Evolutionary conservation across 306 rosid species (phyloP).

Genomic region (Ormosia emarginata): DNA sequence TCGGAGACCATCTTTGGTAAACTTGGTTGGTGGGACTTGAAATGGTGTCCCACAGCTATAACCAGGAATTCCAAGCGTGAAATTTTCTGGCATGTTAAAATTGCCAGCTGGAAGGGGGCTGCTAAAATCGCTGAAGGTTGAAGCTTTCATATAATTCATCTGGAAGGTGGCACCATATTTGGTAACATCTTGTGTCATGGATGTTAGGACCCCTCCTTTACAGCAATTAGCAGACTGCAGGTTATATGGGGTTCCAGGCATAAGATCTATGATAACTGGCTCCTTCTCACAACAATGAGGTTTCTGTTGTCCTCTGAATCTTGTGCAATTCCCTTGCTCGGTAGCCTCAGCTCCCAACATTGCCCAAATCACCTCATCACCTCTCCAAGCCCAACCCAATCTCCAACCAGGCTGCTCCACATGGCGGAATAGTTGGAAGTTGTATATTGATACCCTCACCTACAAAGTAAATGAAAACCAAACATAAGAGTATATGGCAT

Average conservation of each 20-base stretch:
- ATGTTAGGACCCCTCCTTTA: constrained; percentile 58
- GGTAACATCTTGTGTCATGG: constrained; percentile 54
- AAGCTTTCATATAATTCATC: constrained; percentile 42
- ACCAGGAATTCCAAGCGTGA: constrained; percentile 66
- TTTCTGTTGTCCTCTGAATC: constrained; percentile 34
- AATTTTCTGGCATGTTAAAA: constrained; percentile 40
- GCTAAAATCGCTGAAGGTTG: background rate
- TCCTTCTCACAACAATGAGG: constrained; percentile 70
- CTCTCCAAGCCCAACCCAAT: constrained; percentile 64
- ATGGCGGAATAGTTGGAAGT: constrained; percentile 63
- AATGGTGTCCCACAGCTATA: constrained; percentile 54
- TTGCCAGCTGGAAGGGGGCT: background rate
- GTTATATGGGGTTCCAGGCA: constrained; percentile 59
- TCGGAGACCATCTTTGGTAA: constrained; percentile 43
- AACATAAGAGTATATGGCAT: background rate
- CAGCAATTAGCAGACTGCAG: constrained; percentile 62
- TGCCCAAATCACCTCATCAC: constrained; percentile 66
- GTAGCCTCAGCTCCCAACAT: constrained; percentile 79
- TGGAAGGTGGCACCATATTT: constrained; percentile 40
- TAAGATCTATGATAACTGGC: constrained; percentile 59
- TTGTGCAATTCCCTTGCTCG: constrained; percentile 68
- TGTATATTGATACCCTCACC: constrained; percentile 59
- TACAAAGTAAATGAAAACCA: background rate
- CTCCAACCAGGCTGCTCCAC: constrained; percentile 77
- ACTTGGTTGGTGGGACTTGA: constrained; percentile 47